These are phyloP conservation scores for Magnolia officinalis DNA, from an alignment of 164 flowering plant species.

Conservation along the genomic window DNA sequence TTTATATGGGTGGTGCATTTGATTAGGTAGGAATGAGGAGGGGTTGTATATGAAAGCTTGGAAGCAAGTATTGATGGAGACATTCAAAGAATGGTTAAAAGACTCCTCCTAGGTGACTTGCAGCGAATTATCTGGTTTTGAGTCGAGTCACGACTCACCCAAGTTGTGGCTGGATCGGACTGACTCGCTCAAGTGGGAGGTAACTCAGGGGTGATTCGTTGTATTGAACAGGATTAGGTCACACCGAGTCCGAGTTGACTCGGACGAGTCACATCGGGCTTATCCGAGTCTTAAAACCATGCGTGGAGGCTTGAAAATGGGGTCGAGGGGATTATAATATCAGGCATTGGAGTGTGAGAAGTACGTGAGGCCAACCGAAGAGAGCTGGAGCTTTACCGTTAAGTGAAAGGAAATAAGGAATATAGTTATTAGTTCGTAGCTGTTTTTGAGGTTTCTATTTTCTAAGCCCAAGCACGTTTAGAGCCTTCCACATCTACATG, in stretches of 20 bases:
- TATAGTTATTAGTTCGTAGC: background rate
- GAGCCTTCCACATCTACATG: too few relatives aligned
- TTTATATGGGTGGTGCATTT: background rate
- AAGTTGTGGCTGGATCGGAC: too few relatives aligned
- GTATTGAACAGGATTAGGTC: background rate
- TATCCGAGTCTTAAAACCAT: too few relatives aligned
- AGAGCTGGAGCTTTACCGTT: conserved; percentile 21
- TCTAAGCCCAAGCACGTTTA: too few relatives aligned
- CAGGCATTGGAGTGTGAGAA: conserved; percentile 1
- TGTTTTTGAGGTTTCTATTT: background rate
- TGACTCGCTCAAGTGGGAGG: background rate
- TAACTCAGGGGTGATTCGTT: too few relatives aligned
- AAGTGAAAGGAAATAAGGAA: conserved; percentile 19
- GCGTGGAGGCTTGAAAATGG: background rate
- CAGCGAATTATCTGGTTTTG: too few relatives aligned
- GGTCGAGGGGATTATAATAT: background rate
- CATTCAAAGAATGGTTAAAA: conserved; percentile 13
- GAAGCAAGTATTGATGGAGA: conserved; percentile 40
- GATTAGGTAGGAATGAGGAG: conserved; percentile 21
- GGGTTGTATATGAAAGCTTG: conserved; percentile 28
- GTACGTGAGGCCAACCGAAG: conserved; percentile 5
- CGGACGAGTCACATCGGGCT: too few relatives aligned
- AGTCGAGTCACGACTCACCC: too few relatives aligned
- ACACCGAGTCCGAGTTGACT: too few relatives aligned
- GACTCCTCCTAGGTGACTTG: background rate